These are phyloP conservation scores for Globisporangium nunn DNA, from an alignment of 352 stramenopile species.

Conservation along the genomic window DNA sequence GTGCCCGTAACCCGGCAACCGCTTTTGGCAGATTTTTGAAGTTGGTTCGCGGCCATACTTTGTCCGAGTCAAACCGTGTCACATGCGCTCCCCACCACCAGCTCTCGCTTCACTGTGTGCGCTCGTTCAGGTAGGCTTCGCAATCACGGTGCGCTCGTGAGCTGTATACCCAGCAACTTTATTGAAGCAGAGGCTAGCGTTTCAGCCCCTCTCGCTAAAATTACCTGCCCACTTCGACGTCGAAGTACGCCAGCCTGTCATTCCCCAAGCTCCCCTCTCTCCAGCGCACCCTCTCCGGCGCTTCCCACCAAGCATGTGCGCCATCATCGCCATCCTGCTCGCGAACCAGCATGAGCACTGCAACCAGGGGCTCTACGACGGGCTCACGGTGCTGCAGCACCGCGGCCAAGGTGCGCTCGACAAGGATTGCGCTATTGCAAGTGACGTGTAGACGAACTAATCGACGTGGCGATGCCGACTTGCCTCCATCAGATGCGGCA, in stretches of 20 bases:
- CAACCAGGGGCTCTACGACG: slow-evolving; percentile 94
- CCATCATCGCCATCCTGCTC: slow-evolving; percentile 95
- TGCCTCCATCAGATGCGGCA: slow-evolving; percentile 53
- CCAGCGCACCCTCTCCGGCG: background rate
- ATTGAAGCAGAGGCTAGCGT: background rate
- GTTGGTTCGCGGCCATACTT: background rate
- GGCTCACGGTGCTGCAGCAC: slow-evolving; percentile 97
- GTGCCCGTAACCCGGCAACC: background rate
- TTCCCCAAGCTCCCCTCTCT: background rate
- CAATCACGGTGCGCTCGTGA: background rate
- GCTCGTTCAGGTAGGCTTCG: background rate
- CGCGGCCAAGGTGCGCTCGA: slow-evolving; percentile 87
- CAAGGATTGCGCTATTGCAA: too few species aligned
- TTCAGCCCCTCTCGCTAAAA: background rate
- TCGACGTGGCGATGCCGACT: background rate
- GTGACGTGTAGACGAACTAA: too few species aligned
- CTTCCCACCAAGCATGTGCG: slow-evolving; percentile 85
- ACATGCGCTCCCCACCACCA: background rate
- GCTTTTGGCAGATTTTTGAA: background rate
- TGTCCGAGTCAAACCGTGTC: background rate
- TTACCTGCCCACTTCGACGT: background rate
- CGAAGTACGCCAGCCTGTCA: slow-evolving; percentile 1
- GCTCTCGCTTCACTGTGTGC: background rate
- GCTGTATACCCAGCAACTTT: background rate
- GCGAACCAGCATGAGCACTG: slow-evolving; percentile 93